A percentile compares a stretch with the other conserved stretches of the same genome.
phyloP scores from a whole-genome alignment of 2,329 filamentous ascomycete genomes.

The Aureobasidium namibiae region DNA sequence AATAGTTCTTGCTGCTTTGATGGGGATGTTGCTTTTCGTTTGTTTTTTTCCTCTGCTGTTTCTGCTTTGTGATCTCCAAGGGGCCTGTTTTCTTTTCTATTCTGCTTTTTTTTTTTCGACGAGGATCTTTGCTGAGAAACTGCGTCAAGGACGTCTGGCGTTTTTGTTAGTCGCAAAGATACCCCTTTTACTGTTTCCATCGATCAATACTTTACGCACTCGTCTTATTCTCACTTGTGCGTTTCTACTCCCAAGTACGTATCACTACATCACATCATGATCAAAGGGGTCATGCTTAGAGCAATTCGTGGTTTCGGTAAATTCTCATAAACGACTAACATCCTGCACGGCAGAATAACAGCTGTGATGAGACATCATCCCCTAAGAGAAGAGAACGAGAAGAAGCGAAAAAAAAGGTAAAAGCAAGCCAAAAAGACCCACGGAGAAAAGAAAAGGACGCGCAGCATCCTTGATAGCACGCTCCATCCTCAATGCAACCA shows the following conservation, averaged over 20 bases:
- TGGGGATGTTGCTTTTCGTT: not conserved
- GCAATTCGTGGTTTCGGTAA: too few relatives aligned
- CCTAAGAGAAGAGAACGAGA: not conserved
- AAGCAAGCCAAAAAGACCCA: not conserved
- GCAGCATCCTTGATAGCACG: not conserved
- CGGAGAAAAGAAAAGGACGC: not conserved
- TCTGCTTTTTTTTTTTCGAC: not conserved
- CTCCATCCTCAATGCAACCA: not conserved
- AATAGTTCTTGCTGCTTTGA: not conserved
- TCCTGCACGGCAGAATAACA: not conserved
- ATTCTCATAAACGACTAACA: not conserved
- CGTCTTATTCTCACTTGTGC: too few relatives aligned
- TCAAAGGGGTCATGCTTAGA: not conserved
- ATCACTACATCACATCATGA: not conserved
- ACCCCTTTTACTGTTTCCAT: not conserved
- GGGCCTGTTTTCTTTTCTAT: not conserved
- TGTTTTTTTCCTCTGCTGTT: not conserved
- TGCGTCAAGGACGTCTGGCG: not conserved
- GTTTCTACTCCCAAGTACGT: too few relatives aligned
- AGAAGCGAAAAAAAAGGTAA: not conserved
- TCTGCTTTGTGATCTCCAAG: not conserved
- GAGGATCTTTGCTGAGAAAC: not conserved
- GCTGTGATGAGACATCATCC: constrained; percentile 2
- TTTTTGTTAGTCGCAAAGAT: not conserved
- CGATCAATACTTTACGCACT: too few relatives aligned